phyloP scores from a whole-genome alignment of 2,329 filamentous ascomycete species.

The Nemania abortiva region DNA sequence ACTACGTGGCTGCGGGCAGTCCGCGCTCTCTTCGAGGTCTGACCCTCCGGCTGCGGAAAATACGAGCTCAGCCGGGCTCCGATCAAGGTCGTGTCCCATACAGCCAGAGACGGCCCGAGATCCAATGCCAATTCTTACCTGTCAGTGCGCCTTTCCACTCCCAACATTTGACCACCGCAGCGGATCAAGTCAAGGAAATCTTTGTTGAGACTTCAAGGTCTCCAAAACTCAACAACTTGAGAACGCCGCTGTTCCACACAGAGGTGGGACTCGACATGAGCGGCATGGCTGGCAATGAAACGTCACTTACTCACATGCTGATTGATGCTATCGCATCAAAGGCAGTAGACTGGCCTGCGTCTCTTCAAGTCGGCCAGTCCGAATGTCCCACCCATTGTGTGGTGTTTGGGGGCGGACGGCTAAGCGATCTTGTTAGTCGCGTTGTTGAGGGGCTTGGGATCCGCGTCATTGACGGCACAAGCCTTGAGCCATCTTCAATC shows the following conservation, averaged over 20 bases:
- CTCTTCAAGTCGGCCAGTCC: neutral
- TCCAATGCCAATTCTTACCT: constrained; percentile 95
- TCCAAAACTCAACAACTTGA: constrained; percentile 59
- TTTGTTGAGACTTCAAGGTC: constrained; percentile 9
- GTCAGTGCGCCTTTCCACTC: constrained; percentile 99
- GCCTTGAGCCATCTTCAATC: constrained; percentile 56
- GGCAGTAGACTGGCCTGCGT: constrained; percentile 31
- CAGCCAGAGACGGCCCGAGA: constrained; percentile 95
- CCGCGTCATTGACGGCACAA: constrained; percentile 38
- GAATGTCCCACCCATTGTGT: neutral
- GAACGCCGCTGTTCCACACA: constrained; percentile 90
- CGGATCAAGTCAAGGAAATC: constrained; percentile 75
- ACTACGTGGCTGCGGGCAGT: constrained; percentile 91
- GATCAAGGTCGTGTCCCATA: constrained; percentile 95
- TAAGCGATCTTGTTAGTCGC: constrained; percentile 33
- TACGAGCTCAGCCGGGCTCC: constrained; percentile 53
- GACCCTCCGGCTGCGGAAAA: constrained; percentile 10
- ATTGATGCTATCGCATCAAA: constrained; percentile 30
- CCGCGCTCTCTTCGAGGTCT: constrained; percentile 11
- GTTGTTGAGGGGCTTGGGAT: constrained; percentile 33
- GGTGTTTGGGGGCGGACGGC: constrained; percentile 29
- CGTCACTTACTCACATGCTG: constrained; percentile 1
- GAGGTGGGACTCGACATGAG: constrained; percentile 24
- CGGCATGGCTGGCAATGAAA: neutral
- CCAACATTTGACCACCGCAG: constrained; percentile 86